Evolutionary conservation across 1,284 basidiomycete species (phyloP).

Genomic region (Ceratobasidium sp.): DNA sequence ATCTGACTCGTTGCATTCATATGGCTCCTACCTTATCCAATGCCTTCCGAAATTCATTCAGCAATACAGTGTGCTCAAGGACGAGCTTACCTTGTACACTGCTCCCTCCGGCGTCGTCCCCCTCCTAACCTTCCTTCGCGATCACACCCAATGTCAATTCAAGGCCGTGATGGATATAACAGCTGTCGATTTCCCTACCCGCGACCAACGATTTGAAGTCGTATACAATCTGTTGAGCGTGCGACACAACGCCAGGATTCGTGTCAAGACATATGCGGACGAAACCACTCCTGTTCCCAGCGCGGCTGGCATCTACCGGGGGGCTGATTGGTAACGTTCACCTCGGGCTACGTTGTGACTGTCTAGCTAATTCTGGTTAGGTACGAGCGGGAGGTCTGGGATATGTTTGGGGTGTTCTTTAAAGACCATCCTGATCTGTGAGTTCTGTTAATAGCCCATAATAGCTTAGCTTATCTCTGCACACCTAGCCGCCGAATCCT

Average conservation of each 20-base stretch:
- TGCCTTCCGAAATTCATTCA: constrained; percentile 95
- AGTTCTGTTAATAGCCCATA: constrained; percentile 55
- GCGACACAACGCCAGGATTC: constrained; percentile 80
- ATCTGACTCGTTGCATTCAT: constrained; percentile 84
- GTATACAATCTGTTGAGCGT: constrained; percentile 96
- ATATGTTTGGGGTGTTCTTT: constrained; percentile 98
- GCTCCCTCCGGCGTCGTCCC: constrained; percentile 87
- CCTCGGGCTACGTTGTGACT: background rate
- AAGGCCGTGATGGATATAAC: constrained; percentile 94
- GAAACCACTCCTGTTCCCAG: constrained; percentile 97
- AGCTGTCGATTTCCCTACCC: constrained; percentile 95
- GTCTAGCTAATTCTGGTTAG: constrained; percentile 57
- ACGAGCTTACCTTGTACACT: constrained; percentile 93
- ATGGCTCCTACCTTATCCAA: constrained; percentile 91
- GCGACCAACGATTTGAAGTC: constrained; percentile 95
- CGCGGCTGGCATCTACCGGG: constrained; percentile 82
- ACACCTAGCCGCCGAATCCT: constrained; percentile 86
- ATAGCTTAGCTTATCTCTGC: background rate
- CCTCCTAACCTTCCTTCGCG: constrained; percentile 92
- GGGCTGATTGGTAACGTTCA: constrained; percentile 89
- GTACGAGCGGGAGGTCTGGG: constrained; percentile 99
- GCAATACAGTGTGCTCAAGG: constrained; percentile 98
- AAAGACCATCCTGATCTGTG: constrained; percentile 95
- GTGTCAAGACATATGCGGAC: constrained; percentile 98
- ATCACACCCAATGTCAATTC: constrained; percentile 97